A percentile compares a stretch with the other conserved stretches of the same genome.
phyloP scores from a whole-genome alignment of 305 asterid genomes.

The Fraxinus sp. region DNA sequence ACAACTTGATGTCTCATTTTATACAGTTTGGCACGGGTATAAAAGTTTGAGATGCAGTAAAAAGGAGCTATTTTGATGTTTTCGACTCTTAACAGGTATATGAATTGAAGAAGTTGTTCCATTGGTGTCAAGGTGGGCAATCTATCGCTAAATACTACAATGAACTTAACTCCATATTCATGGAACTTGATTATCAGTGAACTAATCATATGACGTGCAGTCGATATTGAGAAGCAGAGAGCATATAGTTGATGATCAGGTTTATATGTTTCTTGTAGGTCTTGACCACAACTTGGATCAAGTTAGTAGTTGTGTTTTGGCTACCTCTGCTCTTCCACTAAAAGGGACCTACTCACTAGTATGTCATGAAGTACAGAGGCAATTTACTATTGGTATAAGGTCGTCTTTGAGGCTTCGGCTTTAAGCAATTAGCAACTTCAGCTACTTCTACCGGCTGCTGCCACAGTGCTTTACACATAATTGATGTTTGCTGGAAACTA shows the following conservation, averaged over 20 bases:
- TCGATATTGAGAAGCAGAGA: not conserved
- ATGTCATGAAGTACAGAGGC: not conserved
- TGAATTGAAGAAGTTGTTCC: not conserved
- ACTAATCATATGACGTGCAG: not conserved
- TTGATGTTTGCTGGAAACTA: not conserved
- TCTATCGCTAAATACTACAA: not conserved
- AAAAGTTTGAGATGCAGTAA: not conserved
- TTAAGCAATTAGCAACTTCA: not conserved
- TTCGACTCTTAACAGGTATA: not conserved
- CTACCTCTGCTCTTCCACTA: not conserved
- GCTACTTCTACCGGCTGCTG: not conserved
- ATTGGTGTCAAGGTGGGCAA: not conserved
- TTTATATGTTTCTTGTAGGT: not conserved
- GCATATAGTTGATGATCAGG: not conserved
- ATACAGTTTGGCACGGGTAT: not conserved
- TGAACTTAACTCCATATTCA: not conserved
- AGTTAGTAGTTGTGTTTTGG: not conserved
- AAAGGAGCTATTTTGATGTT: not conserved
- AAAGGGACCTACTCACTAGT: not conserved
- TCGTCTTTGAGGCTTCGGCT: not conserved
- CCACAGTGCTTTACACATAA: not conserved
- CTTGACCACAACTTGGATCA: not conserved
- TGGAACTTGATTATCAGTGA: not conserved
- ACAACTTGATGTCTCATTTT: not conserved
- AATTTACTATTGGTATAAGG: not conserved